phyloP scores from a whole-genome alignment of 1,139 yeast species.

The Lizanozyma gosingica region DNA sequence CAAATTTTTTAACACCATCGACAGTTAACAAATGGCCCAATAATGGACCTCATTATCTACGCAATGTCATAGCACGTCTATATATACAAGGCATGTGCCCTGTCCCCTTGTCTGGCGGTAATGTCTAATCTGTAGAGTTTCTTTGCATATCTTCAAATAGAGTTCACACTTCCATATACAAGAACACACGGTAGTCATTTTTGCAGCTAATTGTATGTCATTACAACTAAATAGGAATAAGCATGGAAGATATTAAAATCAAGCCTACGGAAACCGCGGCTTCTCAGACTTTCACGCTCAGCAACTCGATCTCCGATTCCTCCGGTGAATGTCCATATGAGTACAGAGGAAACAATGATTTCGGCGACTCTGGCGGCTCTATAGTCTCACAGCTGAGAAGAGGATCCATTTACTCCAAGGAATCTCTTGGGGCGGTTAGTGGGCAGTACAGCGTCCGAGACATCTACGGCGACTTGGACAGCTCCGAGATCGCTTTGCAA shows the following conservation, averaged over 20 bases:
- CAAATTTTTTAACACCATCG: neutral
- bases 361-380: neutral
- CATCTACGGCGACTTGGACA: constrained; percentile 26
- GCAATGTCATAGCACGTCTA: no score
- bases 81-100: no score
- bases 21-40: no score
- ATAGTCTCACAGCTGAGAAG: constrained; percentile 1
- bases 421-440: neutral
- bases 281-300: neutral
- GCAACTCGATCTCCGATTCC: neutral
- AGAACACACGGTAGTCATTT: no score
- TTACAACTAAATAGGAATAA: no score
- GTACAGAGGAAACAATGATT: neutral
- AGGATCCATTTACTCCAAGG: constrained; percentile 1
- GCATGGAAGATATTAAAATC: neutral
- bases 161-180: no score
- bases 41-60: no score
- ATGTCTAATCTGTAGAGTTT: no score
- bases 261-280: neutral
- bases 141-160: no score
- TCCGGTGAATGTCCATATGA: neutral
- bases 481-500: constrained; percentile 19
- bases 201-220: no score
- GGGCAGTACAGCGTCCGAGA: constrained; percentile 14
- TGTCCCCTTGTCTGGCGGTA: no score